A percentile compares a stretch with the other conserved stretches of the same genome.
phyloP scores from a whole-genome alignment of 164 flowering plant species.

The Berberis thunbergii region DNA sequence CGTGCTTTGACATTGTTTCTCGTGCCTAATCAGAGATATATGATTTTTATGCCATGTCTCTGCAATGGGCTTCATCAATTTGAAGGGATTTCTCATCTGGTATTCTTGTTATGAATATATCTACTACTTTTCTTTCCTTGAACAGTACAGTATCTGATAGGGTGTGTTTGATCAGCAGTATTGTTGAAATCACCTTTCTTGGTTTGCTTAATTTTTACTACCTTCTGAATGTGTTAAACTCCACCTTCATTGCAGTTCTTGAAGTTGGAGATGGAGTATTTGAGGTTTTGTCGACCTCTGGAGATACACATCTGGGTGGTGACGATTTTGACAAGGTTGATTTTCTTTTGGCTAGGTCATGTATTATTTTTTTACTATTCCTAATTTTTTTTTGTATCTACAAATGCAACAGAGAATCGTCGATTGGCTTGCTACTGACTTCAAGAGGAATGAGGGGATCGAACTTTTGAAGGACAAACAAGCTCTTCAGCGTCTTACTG shows the following conservation, averaged over 20 bases:
- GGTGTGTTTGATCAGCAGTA: background rate
- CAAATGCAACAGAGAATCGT: background rate
- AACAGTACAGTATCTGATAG: background rate
- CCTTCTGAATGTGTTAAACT: background rate
- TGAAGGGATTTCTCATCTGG: background rate
- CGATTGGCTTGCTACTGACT: slow-evolving; percentile 1
- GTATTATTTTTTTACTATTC: background rate
- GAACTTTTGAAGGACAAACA: slow-evolving; percentile 5
- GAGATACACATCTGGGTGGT: slow-evolving; percentile 81
- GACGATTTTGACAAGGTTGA: slow-evolving; percentile 84
- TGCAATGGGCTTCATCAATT: background rate
- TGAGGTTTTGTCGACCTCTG: slow-evolving; percentile 76
- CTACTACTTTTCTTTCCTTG: background rate
- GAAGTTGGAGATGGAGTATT: slow-evolving; percentile 92
- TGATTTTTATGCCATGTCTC: too few relatives aligned
- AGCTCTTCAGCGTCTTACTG: slow-evolving; percentile 38
- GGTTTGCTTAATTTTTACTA: too few relatives aligned
- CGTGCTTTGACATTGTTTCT: background rate
- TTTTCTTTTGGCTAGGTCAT: background rate
- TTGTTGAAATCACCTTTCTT: too few relatives aligned
- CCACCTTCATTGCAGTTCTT: slow-evolving; percentile 41
- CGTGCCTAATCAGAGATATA: too few relatives aligned
- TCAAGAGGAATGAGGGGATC: slow-evolving; percentile 1
- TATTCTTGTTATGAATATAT: background rate
- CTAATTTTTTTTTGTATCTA: background rate